phyloP scores from a whole-genome alignment of 2,329 filamentous ascomycete species.

The Cryphonectria nitschkei region DNA sequence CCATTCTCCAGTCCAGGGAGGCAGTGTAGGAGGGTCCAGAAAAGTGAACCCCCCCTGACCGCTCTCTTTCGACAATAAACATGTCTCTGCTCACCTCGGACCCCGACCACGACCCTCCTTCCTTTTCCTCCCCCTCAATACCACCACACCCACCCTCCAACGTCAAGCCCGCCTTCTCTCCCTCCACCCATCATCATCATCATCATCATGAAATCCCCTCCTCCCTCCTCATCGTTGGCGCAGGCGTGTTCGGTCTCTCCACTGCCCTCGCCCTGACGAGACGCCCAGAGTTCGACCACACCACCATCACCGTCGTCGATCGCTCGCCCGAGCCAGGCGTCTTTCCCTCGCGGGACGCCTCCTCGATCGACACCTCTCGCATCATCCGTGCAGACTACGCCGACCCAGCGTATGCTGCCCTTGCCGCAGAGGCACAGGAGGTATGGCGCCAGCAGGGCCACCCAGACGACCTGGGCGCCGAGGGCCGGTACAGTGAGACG shows the following conservation, averaged over 20 bases:
- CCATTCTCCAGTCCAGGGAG: background rate
- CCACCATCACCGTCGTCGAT: conserved; percentile 64
- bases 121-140: conserved; percentile 20
- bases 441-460: conserved; percentile 67
- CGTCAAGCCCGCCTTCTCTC: background rate
- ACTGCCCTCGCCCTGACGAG: conserved; percentile 70
- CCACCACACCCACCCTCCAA: conserved; percentile 20
- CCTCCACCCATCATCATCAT: conserved; percentile 5
- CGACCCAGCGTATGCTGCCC: conserved; percentile 72
- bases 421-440: conserved; percentile 72
- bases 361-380: conserved; percentile 66
- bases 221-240: conserved; percentile 69
- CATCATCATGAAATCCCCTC: conserved; percentile 36
- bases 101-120: conserved; percentile 19
- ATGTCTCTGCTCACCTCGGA: conserved; percentile 23
- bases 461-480: conserved; percentile 57
- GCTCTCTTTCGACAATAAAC: background rate
- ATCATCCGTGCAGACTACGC: conserved; percentile 79
- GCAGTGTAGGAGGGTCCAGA: background rate
- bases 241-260: conserved; percentile 65
- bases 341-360: conserved; percentile 63
- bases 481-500: conserved; percentile 70
- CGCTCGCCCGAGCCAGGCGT: conserved; percentile 48
- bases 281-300: conserved; percentile 57
- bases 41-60: background rate